Evolutionary conservation across 768 basidiomycete genomes (phyloP).

Genomic region (Daedalea quercina): DNA sequence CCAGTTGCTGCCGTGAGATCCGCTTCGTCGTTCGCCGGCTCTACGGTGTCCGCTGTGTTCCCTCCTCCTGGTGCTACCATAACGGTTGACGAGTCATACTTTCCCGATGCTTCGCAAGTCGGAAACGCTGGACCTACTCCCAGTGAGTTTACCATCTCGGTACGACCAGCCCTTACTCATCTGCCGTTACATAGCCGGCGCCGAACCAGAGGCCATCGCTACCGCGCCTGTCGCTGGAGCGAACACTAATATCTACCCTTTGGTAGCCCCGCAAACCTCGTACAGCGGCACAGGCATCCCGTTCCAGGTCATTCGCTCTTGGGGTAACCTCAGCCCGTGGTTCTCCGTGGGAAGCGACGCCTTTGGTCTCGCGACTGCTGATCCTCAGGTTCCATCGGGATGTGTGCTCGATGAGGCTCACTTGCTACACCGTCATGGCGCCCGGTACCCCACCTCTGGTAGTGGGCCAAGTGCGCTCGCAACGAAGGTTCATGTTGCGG

Average conservation of each 20-base stretch:
- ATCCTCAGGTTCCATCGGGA: slow-evolving; percentile 38
- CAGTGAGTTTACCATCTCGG: slow-evolving; percentile 24
- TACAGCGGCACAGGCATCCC: not conserved
- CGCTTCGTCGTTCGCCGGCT: slow-evolving; percentile 37
- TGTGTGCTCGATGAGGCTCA: slow-evolving; percentile 41
- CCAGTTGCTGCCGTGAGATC: not conserved
- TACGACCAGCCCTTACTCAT: not conserved
- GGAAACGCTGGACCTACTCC: slow-evolving; percentile 44
- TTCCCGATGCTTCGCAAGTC: slow-evolving; percentile 35
- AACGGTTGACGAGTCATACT: slow-evolving; percentile 28
- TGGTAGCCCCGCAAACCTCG: slow-evolving; percentile 28
- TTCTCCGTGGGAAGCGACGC: slow-evolving; percentile 34
- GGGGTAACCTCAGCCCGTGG: slow-evolving; percentile 46
- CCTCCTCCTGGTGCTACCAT: slow-evolving; percentile 34
- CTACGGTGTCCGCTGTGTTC: slow-evolving; percentile 33
- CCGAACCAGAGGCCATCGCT: slow-evolving; percentile 19
- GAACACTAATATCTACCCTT: slow-evolving; percentile 33
- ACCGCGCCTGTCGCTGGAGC: slow-evolving; percentile 33
- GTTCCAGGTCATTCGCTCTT: slow-evolving; percentile 39
- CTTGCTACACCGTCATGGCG: slow-evolving; percentile 34
- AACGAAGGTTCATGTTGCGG: slow-evolving; percentile 12
- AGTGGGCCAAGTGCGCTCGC: slow-evolving; percentile 21
- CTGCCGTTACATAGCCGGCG: slow-evolving; percentile 16
- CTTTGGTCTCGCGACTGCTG: slow-evolving; percentile 43
- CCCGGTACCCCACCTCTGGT: slow-evolving; percentile 33